phyloP scores from a whole-genome alignment of 116 monocot species.

The Zostera marina region DNA sequence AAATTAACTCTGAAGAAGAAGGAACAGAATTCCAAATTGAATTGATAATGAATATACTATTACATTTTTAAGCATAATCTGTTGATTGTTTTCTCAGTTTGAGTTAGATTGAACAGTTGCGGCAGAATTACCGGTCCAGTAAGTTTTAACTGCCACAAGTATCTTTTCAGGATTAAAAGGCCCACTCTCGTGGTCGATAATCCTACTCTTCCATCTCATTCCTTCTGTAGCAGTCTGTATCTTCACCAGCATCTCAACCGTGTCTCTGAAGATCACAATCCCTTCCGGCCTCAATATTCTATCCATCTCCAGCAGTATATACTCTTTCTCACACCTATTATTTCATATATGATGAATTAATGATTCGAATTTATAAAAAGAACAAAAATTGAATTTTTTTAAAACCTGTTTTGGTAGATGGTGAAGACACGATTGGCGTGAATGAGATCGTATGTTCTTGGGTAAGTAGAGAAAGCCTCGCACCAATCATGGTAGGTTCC shows the following conservation, averaged over 20 bases:
- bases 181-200: constrained; percentile 9
- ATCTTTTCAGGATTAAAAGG: constrained; percentile 8
- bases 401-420: constrained; percentile 59
- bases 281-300: constrained; percentile 65
- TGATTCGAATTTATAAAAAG: too few species aligned
- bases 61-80: too few species aligned
- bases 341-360: too few species aligned
- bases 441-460: constrained; percentile 67
- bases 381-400: too few species aligned
- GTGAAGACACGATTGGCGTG: constrained; percentile 48
- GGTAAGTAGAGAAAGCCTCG: constrained; percentile 73
- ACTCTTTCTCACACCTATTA: constrained; percentile 21
- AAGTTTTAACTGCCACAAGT: constrained; percentile 7
- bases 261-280: constrained; percentile 49
- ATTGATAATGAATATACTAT: too few species aligned
- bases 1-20: too few species aligned
- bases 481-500: constrained; percentile 87
- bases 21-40: too few species aligned
- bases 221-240: constrained; percentile 11
- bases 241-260: constrained; percentile 35
- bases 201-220: constrained; percentile 9
- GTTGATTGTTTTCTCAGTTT: too few species aligned
- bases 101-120: background rate
- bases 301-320: constrained; percentile 51
- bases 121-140: constrained; percentile 4